Conservation (phyloP, 2,329 filamentous ascomycete genomes). For the Aurifilum marmelostoma region DNA sequence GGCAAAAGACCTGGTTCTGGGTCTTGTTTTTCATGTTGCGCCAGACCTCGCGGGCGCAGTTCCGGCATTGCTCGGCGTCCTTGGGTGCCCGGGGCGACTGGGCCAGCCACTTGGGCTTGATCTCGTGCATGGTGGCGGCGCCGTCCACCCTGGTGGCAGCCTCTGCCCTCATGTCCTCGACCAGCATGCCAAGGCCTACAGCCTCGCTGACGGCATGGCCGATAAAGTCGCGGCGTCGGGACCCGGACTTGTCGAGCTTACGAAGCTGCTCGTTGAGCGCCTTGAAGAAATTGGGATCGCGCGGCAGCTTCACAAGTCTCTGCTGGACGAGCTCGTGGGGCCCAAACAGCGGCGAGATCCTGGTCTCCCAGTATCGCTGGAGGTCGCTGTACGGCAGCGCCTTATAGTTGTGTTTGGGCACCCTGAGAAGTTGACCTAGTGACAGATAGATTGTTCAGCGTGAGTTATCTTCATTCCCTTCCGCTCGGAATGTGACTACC, state of each 20-base stretch:
- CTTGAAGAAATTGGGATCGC: conserved; percentile 44
- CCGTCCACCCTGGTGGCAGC: not conserved
- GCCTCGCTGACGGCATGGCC: conserved; percentile 53
- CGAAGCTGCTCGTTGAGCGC: conserved; percentile 58
- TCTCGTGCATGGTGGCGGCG: conserved; percentile 59
- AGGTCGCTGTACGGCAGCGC: conserved; percentile 47
- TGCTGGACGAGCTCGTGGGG: conserved; percentile 58
- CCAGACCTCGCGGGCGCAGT: conserved; percentile 63
- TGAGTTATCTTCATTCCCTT: not conserved
- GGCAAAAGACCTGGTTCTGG: conserved; percentile 54
- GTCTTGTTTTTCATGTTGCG: conserved; percentile 37
- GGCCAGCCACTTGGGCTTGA: conserved; percentile 84
- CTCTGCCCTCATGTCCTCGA: conserved; percentile 69
- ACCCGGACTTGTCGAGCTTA: conserved; percentile 45
- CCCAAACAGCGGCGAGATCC: conserved; percentile 59
- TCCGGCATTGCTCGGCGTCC: conserved; percentile 68
- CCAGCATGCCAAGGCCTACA: conserved; percentile 67
- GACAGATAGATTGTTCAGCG: conserved; percentile 30
- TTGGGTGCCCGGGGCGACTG: conserved; percentile 74
- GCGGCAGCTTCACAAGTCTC: conserved; percentile 51
- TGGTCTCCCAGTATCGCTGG: conserved; percentile 53
- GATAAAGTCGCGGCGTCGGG: conserved; percentile 47
- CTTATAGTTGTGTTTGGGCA: conserved; percentile 60
- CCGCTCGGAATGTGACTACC: too few species aligned
- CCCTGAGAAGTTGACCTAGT: conserved; percentile 58